These are phyloP conservation scores for Apiospora aurea DNA, from an alignment of 2,329 filamentous ascomycete species.

Conservation along the genomic window DNA sequence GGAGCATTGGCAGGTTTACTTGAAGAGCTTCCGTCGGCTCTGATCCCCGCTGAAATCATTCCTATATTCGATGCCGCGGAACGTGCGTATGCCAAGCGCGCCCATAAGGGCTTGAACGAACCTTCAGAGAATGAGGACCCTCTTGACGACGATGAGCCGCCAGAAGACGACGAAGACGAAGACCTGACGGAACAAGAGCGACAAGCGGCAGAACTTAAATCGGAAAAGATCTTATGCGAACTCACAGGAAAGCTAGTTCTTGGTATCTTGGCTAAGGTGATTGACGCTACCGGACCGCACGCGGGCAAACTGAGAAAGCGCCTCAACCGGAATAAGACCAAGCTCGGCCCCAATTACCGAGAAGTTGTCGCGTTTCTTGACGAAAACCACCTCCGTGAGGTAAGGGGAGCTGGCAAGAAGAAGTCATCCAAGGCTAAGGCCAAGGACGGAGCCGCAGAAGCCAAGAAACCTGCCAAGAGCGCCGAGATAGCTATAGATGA, in stretches of 20 bases:
- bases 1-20: constrained; percentile 67
- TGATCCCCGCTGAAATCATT: constrained; percentile 71
- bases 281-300: constrained; percentile 69
- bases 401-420: constrained; percentile 49
- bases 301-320: constrained; percentile 72
- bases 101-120: constrained; percentile 67
- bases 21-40: constrained; percentile 70
- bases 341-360: constrained; percentile 84
- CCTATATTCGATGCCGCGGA: constrained; percentile 82
- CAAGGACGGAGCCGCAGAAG: constrained; percentile 48
- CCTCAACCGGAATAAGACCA: constrained; percentile 79
- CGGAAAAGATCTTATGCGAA: constrained; percentile 87
- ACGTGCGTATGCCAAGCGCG: constrained; percentile 76
- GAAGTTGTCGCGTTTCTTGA: constrained; percentile 85
- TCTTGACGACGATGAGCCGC: constrained; percentile 67
- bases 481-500: constrained; percentile 55
- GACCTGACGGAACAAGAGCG: constrained; percentile 64
- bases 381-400: constrained; percentile 63
- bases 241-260: constrained; percentile 86
- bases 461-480: constrained; percentile 47
- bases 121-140: constrained; percentile 78
- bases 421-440: constrained; percentile 52
- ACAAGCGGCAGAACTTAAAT: constrained; percentile 71
- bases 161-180: constrained; percentile 65
- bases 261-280: constrained; percentile 75